Percentiles rank a stretch among this genome's conserved stretches.
Evolutionary conservation across 1,284 basidiomycete species (phyloP).

Genomic region (Coniophora puteana): DNA sequence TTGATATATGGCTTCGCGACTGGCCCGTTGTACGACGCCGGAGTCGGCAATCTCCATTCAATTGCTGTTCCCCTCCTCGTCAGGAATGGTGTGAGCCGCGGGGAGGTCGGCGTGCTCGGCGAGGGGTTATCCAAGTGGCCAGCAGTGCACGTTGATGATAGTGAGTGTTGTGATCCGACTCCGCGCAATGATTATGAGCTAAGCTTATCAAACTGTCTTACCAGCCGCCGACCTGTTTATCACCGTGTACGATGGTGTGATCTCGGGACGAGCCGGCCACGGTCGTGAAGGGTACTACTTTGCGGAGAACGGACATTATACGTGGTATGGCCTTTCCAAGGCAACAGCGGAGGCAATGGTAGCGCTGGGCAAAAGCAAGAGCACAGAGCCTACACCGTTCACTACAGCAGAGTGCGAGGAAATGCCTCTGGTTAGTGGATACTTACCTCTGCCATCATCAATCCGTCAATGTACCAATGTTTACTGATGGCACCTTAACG

Average conservation of each 20-base stretch:
- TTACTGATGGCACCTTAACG: background rate
- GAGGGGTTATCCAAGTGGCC: conserved; percentile 22
- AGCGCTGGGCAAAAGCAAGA: conserved; percentile 25
- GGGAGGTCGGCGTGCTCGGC: conserved; percentile 28
- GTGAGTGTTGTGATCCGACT: too few species aligned
- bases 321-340: conserved; percentile 24
- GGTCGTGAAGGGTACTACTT: conserved; percentile 51
- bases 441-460: too few species aligned
- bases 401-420: too few species aligned
- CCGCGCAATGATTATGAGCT: too few species aligned
- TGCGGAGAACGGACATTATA: conserved; percentile 44
- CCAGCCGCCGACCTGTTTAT: conserved; percentile 27
- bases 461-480: too few species aligned
- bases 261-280: conserved; percentile 32
- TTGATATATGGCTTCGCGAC: conserved; percentile 38
- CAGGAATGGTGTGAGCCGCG: conserved; percentile 23
- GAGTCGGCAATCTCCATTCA: conserved; percentile 33
- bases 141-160: conserved; percentile 21
- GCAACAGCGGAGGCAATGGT: conserved; percentile 27
- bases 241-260: conserved; percentile 28
- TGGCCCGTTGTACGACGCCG: conserved; percentile 31
- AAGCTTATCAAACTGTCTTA: too few species aligned
- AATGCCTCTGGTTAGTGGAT: too few species aligned
- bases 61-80: conserved; percentile 34
- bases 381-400: conserved; percentile 28